Evolutionary conservation across 2,329 filamentous ascomycete genomes (phyloP).

Genomic region (Fusarium nurragi): DNA sequence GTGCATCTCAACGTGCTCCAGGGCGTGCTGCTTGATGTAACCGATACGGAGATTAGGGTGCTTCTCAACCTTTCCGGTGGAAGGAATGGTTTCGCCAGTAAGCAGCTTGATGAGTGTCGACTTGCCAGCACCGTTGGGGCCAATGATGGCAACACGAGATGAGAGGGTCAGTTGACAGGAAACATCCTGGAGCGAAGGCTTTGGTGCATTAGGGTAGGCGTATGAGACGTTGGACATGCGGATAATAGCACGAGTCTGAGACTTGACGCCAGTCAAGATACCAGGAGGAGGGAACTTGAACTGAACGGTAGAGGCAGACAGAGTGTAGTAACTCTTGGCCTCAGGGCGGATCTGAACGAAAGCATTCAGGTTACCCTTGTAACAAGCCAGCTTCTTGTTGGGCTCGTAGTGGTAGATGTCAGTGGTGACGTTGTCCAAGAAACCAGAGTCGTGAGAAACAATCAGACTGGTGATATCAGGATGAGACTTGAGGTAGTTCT

Average conservation of each 20-base stretch:
- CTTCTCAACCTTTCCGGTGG: slow-evolving; percentile 90
- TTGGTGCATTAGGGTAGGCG: slow-evolving; percentile 89
- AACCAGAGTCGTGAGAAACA: slow-evolving; percentile 97
- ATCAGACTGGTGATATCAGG: slow-evolving; percentile 97
- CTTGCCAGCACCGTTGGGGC: slow-evolving; percentile 97
- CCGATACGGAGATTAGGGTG: slow-evolving; percentile 98
- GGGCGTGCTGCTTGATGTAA: slow-evolving; percentile 98
- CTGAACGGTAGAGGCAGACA: slow-evolving; percentile 86
- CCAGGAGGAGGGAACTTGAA: slow-evolving; percentile 99
- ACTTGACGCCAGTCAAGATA: slow-evolving; percentile 95
- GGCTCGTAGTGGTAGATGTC: slow-evolving; percentile 99
- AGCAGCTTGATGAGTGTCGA: slow-evolving; percentile 98
- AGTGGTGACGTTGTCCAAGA: slow-evolving; percentile 96
- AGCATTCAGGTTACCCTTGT: slow-evolving; percentile 81
- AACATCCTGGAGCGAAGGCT: slow-evolving; percentile 87
- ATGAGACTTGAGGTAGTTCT: slow-evolving; percentile 95
- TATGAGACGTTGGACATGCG: slow-evolving; percentile 93
- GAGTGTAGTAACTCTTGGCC: slow-evolving; percentile 97
- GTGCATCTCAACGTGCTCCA: slow-evolving; percentile 99
- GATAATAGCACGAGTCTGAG: slow-evolving; percentile 90
- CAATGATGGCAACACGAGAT: slow-evolving; percentile 94
- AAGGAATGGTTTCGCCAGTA: slow-evolving; percentile 89
- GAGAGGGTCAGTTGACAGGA: slow-evolving; percentile 89
- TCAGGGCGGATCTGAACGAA: slow-evolving; percentile 93
- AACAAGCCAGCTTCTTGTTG: slow-evolving; percentile 90